A percentile compares a stretch with the other conserved stretches of the same genome.
These are phyloP conservation scores for Macaranga tanarius DNA, from an alignment of 441 rosid species.

Conservation along the genomic window DNA sequence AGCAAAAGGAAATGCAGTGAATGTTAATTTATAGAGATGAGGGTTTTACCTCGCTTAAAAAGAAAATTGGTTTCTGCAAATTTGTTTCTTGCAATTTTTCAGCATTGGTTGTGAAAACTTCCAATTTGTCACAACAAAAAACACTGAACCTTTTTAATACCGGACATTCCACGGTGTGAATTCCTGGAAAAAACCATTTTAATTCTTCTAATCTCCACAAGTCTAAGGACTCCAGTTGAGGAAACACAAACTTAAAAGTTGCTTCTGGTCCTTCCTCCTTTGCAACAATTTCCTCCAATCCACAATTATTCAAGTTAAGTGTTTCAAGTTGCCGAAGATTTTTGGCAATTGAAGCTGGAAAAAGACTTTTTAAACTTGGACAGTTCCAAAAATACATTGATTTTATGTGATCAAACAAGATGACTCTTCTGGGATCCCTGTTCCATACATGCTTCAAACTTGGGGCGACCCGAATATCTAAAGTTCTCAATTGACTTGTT, in stretches of 20 bases:
- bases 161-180: slow-evolving; percentile 17
- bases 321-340: slow-evolving; percentile 8
- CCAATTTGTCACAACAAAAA: not conserved
- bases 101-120: not conserved
- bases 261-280: not conserved
- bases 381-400: slow-evolving; percentile 6
- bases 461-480: slow-evolving; percentile 1
- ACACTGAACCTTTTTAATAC: not conserved
- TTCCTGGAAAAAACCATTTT: slow-evolving; percentile 13
- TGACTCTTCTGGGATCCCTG: slow-evolving; percentile 12
- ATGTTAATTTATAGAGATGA: no score
- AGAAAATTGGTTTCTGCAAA: slow-evolving; percentile 6
- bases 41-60: not conserved
- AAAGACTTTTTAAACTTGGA: slow-evolving; percentile 16
- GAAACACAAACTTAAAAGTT: slow-evolving; percentile 22
- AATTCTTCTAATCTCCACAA: not conserved
- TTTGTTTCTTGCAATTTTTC: no score
- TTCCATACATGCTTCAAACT: slow-evolving; percentile 30
- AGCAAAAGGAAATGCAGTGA: no score
- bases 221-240: not conserved
- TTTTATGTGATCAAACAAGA: slow-evolving; percentile 20
- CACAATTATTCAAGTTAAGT: slow-evolving; percentile 15
- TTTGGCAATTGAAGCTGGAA: slow-evolving; percentile 23
- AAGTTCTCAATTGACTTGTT: not conserved
- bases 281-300: slow-evolving; percentile 24